Evolutionary conservation across 768 basidiomycete species (phyloP), one percentile per base, ranked within the genome.

Genomic region (Auricularia cornea): DNA sequence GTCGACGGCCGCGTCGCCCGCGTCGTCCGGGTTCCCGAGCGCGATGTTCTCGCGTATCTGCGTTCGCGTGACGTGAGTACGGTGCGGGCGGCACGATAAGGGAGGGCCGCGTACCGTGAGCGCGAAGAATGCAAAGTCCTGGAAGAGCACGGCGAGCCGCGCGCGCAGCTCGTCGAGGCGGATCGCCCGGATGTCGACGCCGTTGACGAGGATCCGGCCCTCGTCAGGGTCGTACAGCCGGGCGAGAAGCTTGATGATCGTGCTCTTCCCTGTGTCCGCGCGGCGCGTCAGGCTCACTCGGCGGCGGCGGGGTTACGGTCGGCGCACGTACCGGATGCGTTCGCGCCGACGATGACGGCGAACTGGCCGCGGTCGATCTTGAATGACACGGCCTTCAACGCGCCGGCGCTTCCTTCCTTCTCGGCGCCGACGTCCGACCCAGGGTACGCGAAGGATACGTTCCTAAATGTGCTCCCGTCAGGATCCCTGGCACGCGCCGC

Each of bases 281-380:
- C 26, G 10, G 14, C 6, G 32, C 16, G 33, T n/a, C 31, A 16
- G 26, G 28, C 4, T n/a, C n/a, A n/a, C n/a, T n/a, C n/a, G n/a
- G n/a, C n/a, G n/a, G n/a, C n/a, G n/a, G n/a, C n/a, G n/a, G n/a
- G n/a, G n/a, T n/a, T n/a, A n/a, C n/a, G n/a, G n/a, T n/a, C n/a
- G n/a, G n/a, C n/a, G 54, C 51, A 32, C 54, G 11, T 16, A 57
- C 44, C 83, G 60, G 79, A 79, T 4, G 84, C 84, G 65, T 85
- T 86, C 2, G 72, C 72, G 30, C 84, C 84, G 6, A 86, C 84
- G n/a, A 86, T 73, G 35, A 85, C 80, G 20, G 82, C 79, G 14
- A 84, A 74, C 30, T 80, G 74, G 2, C 81, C 81, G 6, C 80
- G 68, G 8, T 74, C 64, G 59, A 83, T 74, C 18, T 67, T 71